Evolutionary conservation across 352 stramenopile genomes (phyloP), one percentile per base, ranked within the genome.

Genomic region (Phytophthora pluvialis): DNA sequence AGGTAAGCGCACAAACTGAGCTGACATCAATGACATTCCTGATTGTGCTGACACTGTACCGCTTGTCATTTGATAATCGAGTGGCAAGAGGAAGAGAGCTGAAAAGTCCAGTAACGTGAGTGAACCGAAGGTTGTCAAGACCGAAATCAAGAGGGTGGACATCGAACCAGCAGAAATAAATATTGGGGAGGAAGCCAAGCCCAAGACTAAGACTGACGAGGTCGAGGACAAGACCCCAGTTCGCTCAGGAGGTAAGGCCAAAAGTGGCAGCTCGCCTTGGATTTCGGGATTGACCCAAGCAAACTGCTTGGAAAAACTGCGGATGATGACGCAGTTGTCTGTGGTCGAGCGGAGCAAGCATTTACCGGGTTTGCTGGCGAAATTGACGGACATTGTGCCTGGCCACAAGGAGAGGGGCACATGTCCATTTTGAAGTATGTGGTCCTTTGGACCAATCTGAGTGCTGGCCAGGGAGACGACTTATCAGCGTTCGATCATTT

Each of bases 381-480:
- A 44, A 18, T 32, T 62, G 54, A n/a, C 32, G 21, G 28, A 28
- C 11, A 26, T 47, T 43, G 11, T 39, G 25, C 31, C 25, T 13
- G 7, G 1, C 1, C 26, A 12, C 8, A 15, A 36, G 6, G 8
- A 31, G 16, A 10, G 21, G 0, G 11, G 6, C 18, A 45, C 26
- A 16, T 45, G 1, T 45, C 21, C 8, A 46, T 62, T 12, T 4
- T 62, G 32, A 62, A 54, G 26, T 54, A 53, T 40, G 54, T 54
- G 42, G 5, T 54, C 9, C 25, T 46, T 12, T 62, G 42, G 54
- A 31, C 54, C 2, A 16, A 53, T 25, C 33, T 53, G 15, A 54
- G 42, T 35, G 21, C 32, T 21, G 31, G 12, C 6, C 18, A 18
- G 3, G 31, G 15, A 44, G 13, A 13, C n/a, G 32, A 51, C 25